Evolutionary conservation across 768 basidiomycete species (phyloP).

Genomic region (Hygrophorus pudorinus): DNA sequence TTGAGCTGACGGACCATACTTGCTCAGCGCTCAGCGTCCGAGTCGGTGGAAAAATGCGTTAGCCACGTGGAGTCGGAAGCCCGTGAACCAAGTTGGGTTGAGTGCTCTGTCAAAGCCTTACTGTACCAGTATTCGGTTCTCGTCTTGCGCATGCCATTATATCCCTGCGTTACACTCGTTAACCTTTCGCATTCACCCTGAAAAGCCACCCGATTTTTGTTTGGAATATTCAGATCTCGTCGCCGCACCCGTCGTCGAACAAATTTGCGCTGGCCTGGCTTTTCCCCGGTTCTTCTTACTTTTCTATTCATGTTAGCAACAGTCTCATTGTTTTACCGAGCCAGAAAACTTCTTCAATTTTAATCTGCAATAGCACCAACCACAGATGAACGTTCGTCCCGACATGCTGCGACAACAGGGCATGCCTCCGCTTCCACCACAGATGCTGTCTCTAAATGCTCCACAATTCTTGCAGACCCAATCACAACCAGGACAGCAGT

Average conservation of each 20-base stretch:
- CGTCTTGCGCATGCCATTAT: too few species aligned
- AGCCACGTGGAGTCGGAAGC: not conserved
- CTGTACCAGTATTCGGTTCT: constrained; percentile 1
- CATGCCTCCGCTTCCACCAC: constrained; percentile 26
- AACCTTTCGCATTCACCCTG: too few species aligned
- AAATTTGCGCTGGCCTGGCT: constrained; percentile 9
- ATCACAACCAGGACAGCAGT: constrained; percentile 25
- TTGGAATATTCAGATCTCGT: not conserved
- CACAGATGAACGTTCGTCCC: constrained; percentile 41
- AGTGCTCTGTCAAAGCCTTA: constrained; percentile 13
- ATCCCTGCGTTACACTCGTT: too few species aligned
- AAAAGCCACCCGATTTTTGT: not conserved
- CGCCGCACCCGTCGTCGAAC: constrained; percentile 2
- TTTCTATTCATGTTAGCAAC: constrained; percentile 4
- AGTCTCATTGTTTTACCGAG: constrained; percentile 4
- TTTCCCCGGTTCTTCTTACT: not conserved
- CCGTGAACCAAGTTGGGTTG: constrained; percentile 7
- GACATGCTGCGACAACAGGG: constrained; percentile 39
- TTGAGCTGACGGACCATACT: constrained; percentile 90
- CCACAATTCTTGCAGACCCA: constrained; percentile 29
- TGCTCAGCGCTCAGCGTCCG: not conserved
- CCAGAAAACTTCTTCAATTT: constrained; percentile 6
- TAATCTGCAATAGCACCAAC: not conserved
- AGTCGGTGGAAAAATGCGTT: not conserved
- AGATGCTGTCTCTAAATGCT: constrained; percentile 26